A percentile compares a stretch with the other conserved stretches of the same genome.
phyloP scores from a whole-genome alignment of 805 yeast genomes.

The Hanseniaspora guilliermondii region DNA sequence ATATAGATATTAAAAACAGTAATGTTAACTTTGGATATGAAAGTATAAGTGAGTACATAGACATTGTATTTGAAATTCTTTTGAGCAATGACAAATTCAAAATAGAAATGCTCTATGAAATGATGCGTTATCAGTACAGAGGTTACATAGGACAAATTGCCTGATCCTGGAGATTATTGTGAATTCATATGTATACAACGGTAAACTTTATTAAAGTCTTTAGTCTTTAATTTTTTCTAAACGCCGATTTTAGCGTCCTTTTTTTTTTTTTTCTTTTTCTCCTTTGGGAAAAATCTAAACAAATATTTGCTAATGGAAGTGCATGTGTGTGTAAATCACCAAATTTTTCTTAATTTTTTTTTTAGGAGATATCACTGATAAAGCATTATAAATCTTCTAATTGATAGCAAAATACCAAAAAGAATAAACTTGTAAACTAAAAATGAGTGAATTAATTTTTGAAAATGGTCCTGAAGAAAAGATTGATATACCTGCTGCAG shows the following conservation, averaged over 20 bases:
- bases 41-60: slow-evolving; percentile 7
- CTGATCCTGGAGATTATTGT: too few species aligned
- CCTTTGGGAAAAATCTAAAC: too few species aligned
- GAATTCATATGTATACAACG: too few species aligned
- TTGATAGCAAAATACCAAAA: not conserved
- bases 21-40: not conserved
- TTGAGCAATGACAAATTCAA: not conserved
- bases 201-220: too few species aligned
- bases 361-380: not conserved
- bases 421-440: too few species aligned
- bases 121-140: slow-evolving; percentile 7
- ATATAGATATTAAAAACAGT: slow-evolving; percentile 7
- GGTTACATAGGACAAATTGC: not conserved
- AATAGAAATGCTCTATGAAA: not conserved
- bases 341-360: not conserved
- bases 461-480: slow-evolving; percentile 13
- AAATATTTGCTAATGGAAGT: not conserved
- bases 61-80: slow-evolving; percentile 5
- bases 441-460: slow-evolving; percentile 12
- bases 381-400: not conserved
- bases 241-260: too few species aligned
- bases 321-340: too few species aligned
- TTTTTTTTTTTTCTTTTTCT: too few species aligned
- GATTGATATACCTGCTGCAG: slow-evolving; percentile 1
- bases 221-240: too few species aligned